phyloP scores from a whole-genome alignment of 495 filamentous ascomycete genomes.

The Amniculicola lignicola region DNA sequence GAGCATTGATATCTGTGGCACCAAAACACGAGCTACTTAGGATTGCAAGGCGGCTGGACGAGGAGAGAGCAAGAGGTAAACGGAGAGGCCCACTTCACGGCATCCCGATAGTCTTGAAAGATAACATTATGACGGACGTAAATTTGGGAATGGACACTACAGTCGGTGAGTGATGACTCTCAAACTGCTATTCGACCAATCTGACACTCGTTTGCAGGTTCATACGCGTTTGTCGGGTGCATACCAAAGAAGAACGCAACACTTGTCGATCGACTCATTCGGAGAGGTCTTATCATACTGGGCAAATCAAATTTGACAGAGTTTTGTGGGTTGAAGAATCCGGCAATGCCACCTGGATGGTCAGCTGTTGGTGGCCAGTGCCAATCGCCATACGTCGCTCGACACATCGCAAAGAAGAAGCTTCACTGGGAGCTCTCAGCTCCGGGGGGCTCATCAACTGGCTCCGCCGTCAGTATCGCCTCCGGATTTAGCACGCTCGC shows the following conservation, averaged over 20 bases:
- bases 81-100: conserved; percentile 44
- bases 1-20: conserved; percentile 43
- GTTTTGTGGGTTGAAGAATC: conserved; percentile 38
- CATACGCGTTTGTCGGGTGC: conserved; percentile 40
- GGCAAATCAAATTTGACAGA: conserved; percentile 41
- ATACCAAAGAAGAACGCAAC: conserved; percentile 40
- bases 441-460: conserved; percentile 36
- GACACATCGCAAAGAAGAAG: conserved; percentile 33
- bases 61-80: conserved; percentile 38
- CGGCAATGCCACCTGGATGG: conserved; percentile 37
- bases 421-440: conserved; percentile 31
- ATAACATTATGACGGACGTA: conserved; percentile 36
- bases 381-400: conserved; percentile 36
- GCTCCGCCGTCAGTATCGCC: conserved; percentile 35
- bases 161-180: conserved; percentile 21
- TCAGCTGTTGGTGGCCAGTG: conserved; percentile 40
- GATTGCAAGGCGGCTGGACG: conserved; percentile 39
- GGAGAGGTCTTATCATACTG: conserved; percentile 37
- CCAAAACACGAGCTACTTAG: conserved; percentile 38
- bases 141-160: conserved; percentile 37
- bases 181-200: conserved; percentile 10
- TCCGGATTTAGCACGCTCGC: conserved; percentile 38
- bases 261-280: conserved; percentile 39
- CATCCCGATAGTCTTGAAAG: conserved; percentile 46
- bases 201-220: conserved; percentile 29